A percentile compares a stretch with the other conserved stretches of the same genome.
phyloP scores from a whole-genome alignment of 1,284 basidiomycete genomes.

The Ganoderma sinense region DNA sequence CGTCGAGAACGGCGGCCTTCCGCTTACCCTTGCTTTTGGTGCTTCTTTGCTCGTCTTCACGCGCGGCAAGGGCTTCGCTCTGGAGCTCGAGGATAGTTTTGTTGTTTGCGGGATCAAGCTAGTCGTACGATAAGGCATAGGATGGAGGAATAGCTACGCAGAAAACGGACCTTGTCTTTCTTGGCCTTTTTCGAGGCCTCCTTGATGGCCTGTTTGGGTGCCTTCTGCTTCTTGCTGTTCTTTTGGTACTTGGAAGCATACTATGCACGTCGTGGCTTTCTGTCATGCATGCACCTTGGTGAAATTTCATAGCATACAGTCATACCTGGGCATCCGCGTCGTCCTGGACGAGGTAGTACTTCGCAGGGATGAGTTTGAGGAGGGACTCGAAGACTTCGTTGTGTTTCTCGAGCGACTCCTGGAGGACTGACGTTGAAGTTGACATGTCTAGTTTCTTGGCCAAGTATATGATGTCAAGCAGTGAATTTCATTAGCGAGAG shows the following conservation, averaged over 20 bases:
- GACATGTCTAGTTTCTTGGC: slow-evolving; percentile 48
- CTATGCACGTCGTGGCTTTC: neutral
- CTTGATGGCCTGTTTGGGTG: slow-evolving; percentile 84
- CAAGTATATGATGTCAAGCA: neutral
- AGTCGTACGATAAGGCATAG: neutral
- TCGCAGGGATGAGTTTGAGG: slow-evolving; percentile 85
- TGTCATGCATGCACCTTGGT: neutral
- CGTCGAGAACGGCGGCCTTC: slow-evolving; percentile 49
- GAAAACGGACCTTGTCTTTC: slow-evolving; percentile 11
- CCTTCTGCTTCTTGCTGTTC: slow-evolving; percentile 87
- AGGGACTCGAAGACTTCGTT: slow-evolving; percentile 86
- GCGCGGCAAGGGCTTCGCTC: slow-evolving; percentile 52
- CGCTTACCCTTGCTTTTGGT: slow-evolving; percentile 54
- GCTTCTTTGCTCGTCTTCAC: slow-evolving; percentile 36
- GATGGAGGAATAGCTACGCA: neutral
- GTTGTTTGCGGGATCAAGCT: slow-evolving; percentile 90
- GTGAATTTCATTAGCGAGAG: neutral
- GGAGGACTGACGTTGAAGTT: slow-evolving; percentile 58
- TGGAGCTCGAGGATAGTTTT: slow-evolving; percentile 84
- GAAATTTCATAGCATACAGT: neutral
- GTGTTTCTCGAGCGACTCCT: slow-evolving; percentile 79
- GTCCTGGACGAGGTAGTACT: slow-evolving; percentile 84
- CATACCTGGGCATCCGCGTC: slow-evolving; percentile 71
- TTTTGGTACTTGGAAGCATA: slow-evolving; percentile 84
- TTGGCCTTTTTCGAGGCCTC: slow-evolving; percentile 88